Evolutionary conservation across 2,329 filamentous ascomycete genomes (phyloP).

Genomic region (Ophiostoma montium): DNA sequence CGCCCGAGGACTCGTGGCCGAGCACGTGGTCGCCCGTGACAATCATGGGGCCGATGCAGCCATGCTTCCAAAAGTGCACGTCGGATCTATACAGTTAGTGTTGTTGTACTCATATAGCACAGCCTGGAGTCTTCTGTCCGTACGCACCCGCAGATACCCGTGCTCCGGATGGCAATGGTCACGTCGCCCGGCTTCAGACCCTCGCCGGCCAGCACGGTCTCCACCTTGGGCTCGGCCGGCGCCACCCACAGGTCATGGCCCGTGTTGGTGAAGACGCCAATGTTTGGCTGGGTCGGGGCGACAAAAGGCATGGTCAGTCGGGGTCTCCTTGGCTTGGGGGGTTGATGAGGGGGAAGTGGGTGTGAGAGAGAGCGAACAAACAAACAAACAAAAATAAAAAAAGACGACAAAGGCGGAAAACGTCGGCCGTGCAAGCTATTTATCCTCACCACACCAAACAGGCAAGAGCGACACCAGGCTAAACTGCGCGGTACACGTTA

Average conservation of each 20-base stretch:
- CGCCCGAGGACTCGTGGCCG: constrained; percentile 84
- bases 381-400: not conserved
- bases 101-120: not conserved
- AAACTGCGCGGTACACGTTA: not conserved
- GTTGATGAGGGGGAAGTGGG: not conserved
- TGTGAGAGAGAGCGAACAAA: not conserved
- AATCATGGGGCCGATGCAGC: constrained; percentile 92
- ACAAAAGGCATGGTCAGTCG: not conserved
- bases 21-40: constrained; percentile 81
- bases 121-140: constrained; percentile 7
- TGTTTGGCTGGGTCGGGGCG: constrained; percentile 59
- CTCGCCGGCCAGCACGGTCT: constrained; percentile 53
- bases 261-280: constrained; percentile 92
- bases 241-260: constrained; percentile 82
- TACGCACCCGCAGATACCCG: constrained; percentile 80
- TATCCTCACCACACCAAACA: not conserved
- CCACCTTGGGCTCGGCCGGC: constrained; percentile 59
- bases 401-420: too few species aligned
- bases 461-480: not conserved
- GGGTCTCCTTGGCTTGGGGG: not conserved
- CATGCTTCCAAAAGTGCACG: constrained; percentile 94
- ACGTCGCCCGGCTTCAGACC: constrained; percentile 70
- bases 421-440: not conserved
- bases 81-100: constrained; percentile 48
- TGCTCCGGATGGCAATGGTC: constrained; percentile 78